A percentile compares a stretch with the other conserved stretches of the same genome.
Evolutionary conservation across 495 filamentous ascomycete genomes (phyloP).

Genomic region (Neurospora sp.): DNA sequence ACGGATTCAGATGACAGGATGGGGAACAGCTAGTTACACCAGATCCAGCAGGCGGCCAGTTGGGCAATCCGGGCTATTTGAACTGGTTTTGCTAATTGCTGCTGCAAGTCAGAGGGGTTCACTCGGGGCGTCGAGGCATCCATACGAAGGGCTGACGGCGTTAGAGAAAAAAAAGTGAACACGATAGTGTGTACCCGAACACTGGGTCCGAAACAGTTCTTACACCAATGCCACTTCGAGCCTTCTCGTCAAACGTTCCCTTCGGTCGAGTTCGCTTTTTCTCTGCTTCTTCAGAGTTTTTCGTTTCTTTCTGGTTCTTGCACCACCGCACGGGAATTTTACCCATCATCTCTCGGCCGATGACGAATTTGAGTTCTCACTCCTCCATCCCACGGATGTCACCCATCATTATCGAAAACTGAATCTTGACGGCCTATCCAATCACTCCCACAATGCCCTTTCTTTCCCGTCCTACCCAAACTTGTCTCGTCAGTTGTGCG

Average conservation of each 20-base stretch:
- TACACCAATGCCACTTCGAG: not conserved
- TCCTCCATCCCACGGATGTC: not conserved
- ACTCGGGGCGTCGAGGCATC: not conserved
- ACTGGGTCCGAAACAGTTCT: not conserved
- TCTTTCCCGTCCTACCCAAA: not conserved
- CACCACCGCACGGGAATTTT: not conserved
- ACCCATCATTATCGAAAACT: not conserved
- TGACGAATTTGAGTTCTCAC: not conserved
- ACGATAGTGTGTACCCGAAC: not conserved
- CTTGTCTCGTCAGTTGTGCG: not conserved
- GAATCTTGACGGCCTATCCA: not conserved
- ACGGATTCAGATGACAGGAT: not conserved
- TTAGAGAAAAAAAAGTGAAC: not conserved
- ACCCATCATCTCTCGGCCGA: not conserved
- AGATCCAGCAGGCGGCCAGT: slow-evolving; percentile 5
- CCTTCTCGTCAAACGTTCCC: not conserved
- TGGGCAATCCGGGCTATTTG: not conserved
- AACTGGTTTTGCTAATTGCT: not conserved
- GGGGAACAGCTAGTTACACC: slow-evolving; percentile 8
- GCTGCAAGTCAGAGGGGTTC: not conserved
- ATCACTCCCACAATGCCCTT: not conserved
- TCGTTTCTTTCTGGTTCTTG: not conserved
- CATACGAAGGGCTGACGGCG: not conserved
- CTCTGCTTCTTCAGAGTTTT: not conserved
- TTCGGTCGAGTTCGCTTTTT: not conserved